phyloP scores from a whole-genome alignment of 2,329 filamentous ascomycete species.

The Coccinonectria pachysandricola region DNA sequence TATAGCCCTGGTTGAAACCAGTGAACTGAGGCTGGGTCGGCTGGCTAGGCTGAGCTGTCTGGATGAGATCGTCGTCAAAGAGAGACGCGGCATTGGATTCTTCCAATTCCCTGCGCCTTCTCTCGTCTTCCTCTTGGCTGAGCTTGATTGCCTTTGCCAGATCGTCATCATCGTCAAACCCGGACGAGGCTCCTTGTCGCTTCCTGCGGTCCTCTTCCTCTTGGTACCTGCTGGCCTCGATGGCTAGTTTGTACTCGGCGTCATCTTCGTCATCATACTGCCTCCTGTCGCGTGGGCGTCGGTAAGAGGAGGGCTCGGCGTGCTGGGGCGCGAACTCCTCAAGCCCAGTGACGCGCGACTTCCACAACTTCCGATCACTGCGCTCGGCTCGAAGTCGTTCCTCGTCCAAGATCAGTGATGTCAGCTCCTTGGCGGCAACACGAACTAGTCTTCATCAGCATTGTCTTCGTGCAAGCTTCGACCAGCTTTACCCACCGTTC shows the following conservation, averaged over 20 bases:
- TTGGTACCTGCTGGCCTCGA: slow-evolving; percentile 91
- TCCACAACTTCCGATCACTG: slow-evolving; percentile 88
- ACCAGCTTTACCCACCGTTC: slow-evolving; percentile 57
- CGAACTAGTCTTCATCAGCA: no score
- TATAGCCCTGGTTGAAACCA: slow-evolving; percentile 92
- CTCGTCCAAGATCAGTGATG: slow-evolving; percentile 83
- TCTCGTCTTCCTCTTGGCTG: slow-evolving; percentile 88
- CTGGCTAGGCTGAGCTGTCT: slow-evolving; percentile 22
- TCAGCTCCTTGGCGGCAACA: slow-evolving; percentile 91
- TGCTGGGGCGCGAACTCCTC: slow-evolving; percentile 60
- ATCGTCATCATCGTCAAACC: slow-evolving; percentile 66
- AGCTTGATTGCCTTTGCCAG: slow-evolving; percentile 90
- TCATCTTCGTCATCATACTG: slow-evolving; percentile 67
- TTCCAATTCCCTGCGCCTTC: slow-evolving; percentile 77
- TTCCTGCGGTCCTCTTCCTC: slow-evolving; percentile 80
- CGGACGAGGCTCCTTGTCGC: slow-evolving; percentile 51
- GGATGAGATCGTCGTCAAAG: slow-evolving; percentile 70
- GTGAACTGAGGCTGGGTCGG: slow-evolving; percentile 61
- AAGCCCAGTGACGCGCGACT: slow-evolving; percentile 86
- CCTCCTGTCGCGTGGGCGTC: slow-evolving; percentile 39
- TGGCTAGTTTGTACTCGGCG: slow-evolving; percentile 76
- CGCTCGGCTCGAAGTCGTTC: slow-evolving; percentile 84
- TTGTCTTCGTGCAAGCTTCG: neutral
- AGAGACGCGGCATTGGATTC: slow-evolving; percentile 74
- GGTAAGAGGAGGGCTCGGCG: slow-evolving; percentile 28